A percentile compares a stretch with the other conserved stretches of the same genome.
Conservation (phyloP, 129 eudicot species). For the Tagetes patula region DNA sequence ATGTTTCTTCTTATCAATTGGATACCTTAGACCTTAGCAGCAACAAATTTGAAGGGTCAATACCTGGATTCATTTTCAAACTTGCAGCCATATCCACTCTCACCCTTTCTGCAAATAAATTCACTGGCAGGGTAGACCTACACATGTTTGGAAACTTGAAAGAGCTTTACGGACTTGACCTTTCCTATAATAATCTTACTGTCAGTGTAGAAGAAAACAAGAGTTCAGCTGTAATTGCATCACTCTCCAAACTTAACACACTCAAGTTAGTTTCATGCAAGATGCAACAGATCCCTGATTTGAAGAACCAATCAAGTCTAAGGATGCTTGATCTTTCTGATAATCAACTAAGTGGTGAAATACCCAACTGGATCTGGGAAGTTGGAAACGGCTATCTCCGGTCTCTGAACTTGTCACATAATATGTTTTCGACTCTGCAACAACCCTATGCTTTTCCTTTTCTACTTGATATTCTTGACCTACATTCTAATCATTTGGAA, state of each 20-base stretch:
- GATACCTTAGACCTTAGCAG: conserved; percentile 37
- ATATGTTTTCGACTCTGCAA: conserved; percentile 40
- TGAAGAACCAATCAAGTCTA: conserved; percentile 41
- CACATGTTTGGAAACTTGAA: conserved; percentile 31
- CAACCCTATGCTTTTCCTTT: conserved; percentile 34
- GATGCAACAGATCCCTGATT: conserved; percentile 39
- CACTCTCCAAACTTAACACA: conserved; percentile 31
- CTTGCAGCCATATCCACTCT: conserved; percentile 35
- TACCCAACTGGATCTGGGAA: conserved; percentile 67
- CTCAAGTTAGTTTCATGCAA: conserved; percentile 58
- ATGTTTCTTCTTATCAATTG: conserved; percentile 20
- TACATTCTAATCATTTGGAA: conserved; percentile 42
- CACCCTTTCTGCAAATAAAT: conserved; percentile 43
- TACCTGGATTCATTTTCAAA: conserved; percentile 46
- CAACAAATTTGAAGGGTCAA: conserved; percentile 46
- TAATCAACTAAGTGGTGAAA: conserved; percentile 44
- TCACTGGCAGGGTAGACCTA: conserved; percentile 43
- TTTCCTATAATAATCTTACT: conserved; percentile 48
- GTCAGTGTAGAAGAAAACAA: background rate
- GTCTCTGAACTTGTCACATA: conserved; percentile 45
- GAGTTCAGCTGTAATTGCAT: background rate
- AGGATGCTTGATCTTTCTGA: conserved; percentile 53
- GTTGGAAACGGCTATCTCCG: conserved; percentile 35
- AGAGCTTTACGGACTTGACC: conserved; percentile 48
- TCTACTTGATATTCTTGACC: conserved; percentile 40